A percentile compares a stretch with the other conserved stretches of the same genome.
Conservation (phyloP, 139 green algal genomes). For the Chlamydomonas eustigma region DNA sequence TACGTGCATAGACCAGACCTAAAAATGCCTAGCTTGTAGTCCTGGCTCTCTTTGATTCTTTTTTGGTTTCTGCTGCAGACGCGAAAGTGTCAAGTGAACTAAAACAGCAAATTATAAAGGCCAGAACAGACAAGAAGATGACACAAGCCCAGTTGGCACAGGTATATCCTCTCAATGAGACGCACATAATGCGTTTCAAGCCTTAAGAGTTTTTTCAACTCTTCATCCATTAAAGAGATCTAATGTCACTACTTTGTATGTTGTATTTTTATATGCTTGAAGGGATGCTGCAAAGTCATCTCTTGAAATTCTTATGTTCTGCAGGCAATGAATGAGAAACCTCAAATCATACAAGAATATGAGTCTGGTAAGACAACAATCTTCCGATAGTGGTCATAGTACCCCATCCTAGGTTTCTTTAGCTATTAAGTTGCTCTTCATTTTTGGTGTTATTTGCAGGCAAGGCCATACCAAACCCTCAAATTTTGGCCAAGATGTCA, state of each 20-base stretch:
- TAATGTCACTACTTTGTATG: no score
- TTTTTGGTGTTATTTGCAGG: constrained; percentile 35
- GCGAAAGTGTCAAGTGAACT: constrained; percentile 85
- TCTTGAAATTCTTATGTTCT: not conserved
- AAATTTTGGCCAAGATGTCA: constrained; percentile 89
- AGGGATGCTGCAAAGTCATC: not conserved
- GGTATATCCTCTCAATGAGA: constrained; percentile 30
- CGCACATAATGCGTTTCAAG: not conserved
- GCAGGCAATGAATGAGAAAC: constrained; percentile 95
- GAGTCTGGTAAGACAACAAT: constrained; percentile 54
- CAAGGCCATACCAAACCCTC: constrained; percentile 95
- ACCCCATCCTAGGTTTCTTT: no score
- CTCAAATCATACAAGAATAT: constrained; percentile 93
- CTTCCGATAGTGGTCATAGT: no score
- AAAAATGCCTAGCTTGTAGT: not conserved
- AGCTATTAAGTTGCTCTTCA: no score
- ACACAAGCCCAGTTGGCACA: constrained; percentile 92
- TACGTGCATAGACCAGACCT: constrained; percentile 22
- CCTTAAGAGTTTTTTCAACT: not conserved
- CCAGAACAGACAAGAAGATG: constrained; percentile 91
- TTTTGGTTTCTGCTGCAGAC: constrained; percentile 44
- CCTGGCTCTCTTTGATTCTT: not conserved
- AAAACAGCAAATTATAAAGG: constrained; percentile 91
- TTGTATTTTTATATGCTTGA: not conserved
- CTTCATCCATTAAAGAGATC: no score